Conservation (phyloP, 2,329 filamentous ascomycete genomes). For the Cladosporium colombiae region DNA sequence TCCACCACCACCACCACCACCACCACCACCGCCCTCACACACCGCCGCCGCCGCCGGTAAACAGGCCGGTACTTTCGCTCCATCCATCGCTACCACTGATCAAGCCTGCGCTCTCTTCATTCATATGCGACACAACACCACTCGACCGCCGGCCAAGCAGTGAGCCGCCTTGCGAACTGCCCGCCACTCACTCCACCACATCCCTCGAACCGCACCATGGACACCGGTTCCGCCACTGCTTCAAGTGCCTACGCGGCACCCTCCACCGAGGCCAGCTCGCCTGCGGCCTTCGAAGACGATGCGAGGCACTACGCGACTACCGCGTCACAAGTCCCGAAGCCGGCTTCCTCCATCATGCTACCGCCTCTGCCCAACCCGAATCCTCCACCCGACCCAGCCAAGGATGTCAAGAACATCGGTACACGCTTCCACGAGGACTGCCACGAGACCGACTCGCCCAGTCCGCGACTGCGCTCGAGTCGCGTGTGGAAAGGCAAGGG, state of each 20-base stretch:
- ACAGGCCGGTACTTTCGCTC: not conserved
- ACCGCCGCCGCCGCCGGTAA: not conserved
- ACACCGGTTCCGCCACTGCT: slow-evolving; percentile 9
- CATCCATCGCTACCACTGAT: not conserved
- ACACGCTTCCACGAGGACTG: slow-evolving; percentile 36
- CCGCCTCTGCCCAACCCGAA: slow-evolving; percentile 19
- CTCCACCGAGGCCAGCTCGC: slow-evolving; percentile 27
- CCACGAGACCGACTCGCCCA: slow-evolving; percentile 32
- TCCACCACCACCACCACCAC: not conserved
- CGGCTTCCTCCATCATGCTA: slow-evolving; percentile 25
- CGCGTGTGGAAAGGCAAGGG: slow-evolving; percentile 53
- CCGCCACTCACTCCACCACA: not conserved
- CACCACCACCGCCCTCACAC: not conserved
- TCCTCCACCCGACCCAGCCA: slow-evolving; percentile 25
- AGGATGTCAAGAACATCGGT: slow-evolving; percentile 33
- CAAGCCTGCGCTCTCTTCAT: not conserved
- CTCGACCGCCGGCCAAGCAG: slow-evolving; percentile 5
- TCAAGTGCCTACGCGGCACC: slow-evolving; percentile 23
- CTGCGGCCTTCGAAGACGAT: slow-evolving; percentile 32
- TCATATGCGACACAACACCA: slow-evolving; percentile 9
- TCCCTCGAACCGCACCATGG: slow-evolving; percentile 11
- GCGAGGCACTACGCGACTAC: slow-evolving; percentile 32
- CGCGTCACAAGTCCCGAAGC: slow-evolving; percentile 32
- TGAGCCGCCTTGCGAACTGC: slow-evolving; percentile 17
- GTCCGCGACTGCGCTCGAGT: slow-evolving; percentile 38